Percentiles rank a stretch among this genome's conserved stretches.
These are phyloP conservation scores for Daldinia sp. DNA, from an alignment of 2,329 filamentous ascomycete species.

Conservation along the genomic window DNA sequence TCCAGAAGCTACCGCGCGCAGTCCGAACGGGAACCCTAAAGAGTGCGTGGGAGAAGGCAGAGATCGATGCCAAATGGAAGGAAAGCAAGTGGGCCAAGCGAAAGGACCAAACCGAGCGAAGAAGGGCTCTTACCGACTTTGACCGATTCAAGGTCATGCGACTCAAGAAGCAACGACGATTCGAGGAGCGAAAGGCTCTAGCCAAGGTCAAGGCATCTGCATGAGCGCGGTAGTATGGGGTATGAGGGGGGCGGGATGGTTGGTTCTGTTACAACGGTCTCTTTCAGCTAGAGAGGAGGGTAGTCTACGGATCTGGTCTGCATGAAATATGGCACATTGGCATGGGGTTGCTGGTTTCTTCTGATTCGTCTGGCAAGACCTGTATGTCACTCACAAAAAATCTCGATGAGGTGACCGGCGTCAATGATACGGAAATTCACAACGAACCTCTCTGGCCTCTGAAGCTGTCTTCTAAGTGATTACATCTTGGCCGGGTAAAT, in stretches of 20 bases:
- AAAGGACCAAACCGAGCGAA: conserved; percentile 83
- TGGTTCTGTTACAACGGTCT: conserved; percentile 50
- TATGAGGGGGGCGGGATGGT: conserved; percentile 47
- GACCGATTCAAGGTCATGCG: conserved; percentile 99
- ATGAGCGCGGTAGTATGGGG: conserved; percentile 58
- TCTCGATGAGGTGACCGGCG: conserved; percentile 63
- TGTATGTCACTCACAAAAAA: conserved; percentile 69
- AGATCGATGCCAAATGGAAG: conserved; percentile 93
- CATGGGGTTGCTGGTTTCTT: conserved; percentile 67
- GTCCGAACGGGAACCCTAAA: conserved; percentile 83
- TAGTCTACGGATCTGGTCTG: conserved; percentile 47
- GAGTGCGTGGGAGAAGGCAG: conserved; percentile 88
- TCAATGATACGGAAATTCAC: conserved; percentile 70
- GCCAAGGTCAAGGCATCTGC: conserved; percentile 89
- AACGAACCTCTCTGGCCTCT: no score
- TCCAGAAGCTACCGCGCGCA: conserved; percentile 85
- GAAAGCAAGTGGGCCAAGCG: conserved; percentile 95
- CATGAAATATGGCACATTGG: conserved; percentile 56
- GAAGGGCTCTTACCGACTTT: conserved; percentile 94
- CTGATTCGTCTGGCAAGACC: conserved; percentile 65
- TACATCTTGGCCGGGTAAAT: background rate
- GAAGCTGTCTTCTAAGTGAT: conserved; percentile 4
- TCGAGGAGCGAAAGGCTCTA: conserved; percentile 96
- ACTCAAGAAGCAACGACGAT: conserved; percentile 99
- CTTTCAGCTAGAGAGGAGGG: conserved; percentile 36